These are phyloP conservation scores for Tephrocybe rancida DNA, from an alignment of 768 basidiomycete species.

Conservation along the genomic window DNA sequence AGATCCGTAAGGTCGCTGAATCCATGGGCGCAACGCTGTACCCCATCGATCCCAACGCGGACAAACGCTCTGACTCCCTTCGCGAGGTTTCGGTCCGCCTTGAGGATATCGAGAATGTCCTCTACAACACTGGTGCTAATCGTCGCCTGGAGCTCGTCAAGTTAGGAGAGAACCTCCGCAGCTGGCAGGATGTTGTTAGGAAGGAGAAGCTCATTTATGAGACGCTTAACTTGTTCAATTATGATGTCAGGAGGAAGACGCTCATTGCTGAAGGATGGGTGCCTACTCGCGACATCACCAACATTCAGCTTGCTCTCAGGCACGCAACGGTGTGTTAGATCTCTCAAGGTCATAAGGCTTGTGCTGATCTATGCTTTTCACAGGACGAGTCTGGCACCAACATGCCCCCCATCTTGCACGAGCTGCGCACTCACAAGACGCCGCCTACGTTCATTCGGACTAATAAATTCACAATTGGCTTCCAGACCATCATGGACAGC, in stretches of 20 bases:
- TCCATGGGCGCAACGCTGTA: conserved; percentile 99
- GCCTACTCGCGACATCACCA: conserved; percentile 86
- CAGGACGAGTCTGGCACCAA: conserved; percentile 91
- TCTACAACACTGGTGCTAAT: conserved; percentile 87
- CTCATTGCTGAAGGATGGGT: conserved; percentile 98
- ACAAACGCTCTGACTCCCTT: conserved; percentile 89
- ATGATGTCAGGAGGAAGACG: conserved; percentile 92
- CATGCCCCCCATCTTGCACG: conserved; percentile 90
- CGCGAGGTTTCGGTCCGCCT: conserved; percentile 86
- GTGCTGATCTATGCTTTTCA: conserved; percentile 21
- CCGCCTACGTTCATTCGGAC: conserved; percentile 96
- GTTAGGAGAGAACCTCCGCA: conserved; percentile 81
- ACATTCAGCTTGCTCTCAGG: conserved; percentile 84
- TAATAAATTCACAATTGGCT: conserved; percentile 95
- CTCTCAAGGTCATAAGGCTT: background rate
- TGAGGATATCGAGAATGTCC: conserved; percentile 87
- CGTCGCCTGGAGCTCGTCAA: conserved; percentile 81
- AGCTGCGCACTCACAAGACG: conserved; percentile 84
- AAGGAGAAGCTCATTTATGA: conserved; percentile 98
- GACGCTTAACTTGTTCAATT: conserved; percentile 94
- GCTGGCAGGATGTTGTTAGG: conserved; percentile 92
- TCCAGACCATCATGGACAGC: conserved; percentile 97
- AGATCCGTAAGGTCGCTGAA: conserved; percentile 97
- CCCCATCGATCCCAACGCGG: conserved; percentile 92
- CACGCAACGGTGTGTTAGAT: conserved; percentile 72